These are phyloP conservation scores for Fusarium lyarnte DNA, from an alignment of 2,329 filamentous ascomycete genomes.

Conservation along the genomic window DNA sequence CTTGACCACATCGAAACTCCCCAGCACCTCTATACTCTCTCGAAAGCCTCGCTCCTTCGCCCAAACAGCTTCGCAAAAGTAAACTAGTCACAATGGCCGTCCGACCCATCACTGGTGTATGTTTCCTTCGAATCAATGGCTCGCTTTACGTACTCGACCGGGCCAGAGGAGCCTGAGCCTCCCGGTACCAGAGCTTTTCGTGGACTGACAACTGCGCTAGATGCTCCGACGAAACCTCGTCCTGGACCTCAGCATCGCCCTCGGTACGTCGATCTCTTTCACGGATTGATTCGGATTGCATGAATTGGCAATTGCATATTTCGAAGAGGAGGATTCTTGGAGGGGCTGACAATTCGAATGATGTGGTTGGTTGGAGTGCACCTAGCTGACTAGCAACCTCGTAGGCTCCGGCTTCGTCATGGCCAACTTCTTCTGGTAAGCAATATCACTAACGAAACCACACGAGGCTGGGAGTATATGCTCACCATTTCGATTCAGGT, in stretches of 20 bases:
- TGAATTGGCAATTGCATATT: conserved; percentile 1
- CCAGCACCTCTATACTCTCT: conserved; percentile 24
- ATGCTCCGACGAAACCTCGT: conserved; percentile 70
- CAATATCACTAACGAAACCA: not conserved
- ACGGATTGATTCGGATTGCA: conserved; percentile 1
- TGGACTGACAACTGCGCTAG: conserved; percentile 54
- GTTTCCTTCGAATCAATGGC: conserved; percentile 52
- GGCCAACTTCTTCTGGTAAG: conserved; percentile 68
- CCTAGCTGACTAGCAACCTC: conserved; percentile 47
- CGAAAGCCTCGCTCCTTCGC: conserved; percentile 35
- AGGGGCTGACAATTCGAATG: conserved; percentile 38
- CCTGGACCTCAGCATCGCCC: conserved; percentile 63
- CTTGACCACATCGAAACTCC: conserved; percentile 40
- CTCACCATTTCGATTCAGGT: conserved; percentile 53
- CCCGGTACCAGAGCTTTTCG: conserved; percentile 34
- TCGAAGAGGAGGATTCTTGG: conserved; percentile 17
- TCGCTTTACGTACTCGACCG: conserved; percentile 18
- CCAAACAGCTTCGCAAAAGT: conserved; percentile 37
- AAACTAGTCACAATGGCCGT: conserved; percentile 60
- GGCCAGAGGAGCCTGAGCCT: conserved; percentile 27
- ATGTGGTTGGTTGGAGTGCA: conserved; percentile 39
- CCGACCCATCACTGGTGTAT: conserved; percentile 68
- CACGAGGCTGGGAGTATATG: not conserved
- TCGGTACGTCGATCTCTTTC: conserved; percentile 58
- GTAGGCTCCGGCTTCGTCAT: conserved; percentile 64